A percentile compares a stretch with the other conserved stretches of the same genome.
phyloP scores from a whole-genome alignment of 257 asterid genomes.

The Solanum gracilifrons region DNA sequence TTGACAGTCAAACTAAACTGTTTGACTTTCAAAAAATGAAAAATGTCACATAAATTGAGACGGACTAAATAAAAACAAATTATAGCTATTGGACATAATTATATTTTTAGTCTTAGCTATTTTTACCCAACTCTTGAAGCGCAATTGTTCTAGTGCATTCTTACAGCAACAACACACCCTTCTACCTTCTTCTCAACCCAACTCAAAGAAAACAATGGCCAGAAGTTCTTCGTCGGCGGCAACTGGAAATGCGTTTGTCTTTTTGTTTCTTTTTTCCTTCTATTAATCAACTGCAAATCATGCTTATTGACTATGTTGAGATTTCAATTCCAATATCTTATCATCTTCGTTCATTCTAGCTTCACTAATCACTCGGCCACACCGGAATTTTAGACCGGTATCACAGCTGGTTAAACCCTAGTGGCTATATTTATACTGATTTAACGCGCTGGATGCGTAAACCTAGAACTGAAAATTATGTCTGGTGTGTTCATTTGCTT shows the following conservation, averaged over 20 bases:
- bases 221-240: slow-evolving; percentile 33
- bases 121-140: background rate
- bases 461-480: background rate
- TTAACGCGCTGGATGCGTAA: no score
- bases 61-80: no score
- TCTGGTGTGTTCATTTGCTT: background rate
- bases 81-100: no score
- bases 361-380: background rate
- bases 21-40: no score
- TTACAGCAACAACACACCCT: background rate
- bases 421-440: background rate
- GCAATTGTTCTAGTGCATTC: background rate
- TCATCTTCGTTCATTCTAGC: background rate
- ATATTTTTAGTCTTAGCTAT: background rate
- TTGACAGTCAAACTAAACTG: no score
- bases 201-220: slow-evolving; percentile 8
- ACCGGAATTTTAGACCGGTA: background rate
- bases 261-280: background rate
- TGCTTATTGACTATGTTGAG: background rate
- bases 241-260: slow-evolving; percentile 36
- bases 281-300: background rate
- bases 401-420: background rate
- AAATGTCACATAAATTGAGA: no score
- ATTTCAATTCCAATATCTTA: background rate
- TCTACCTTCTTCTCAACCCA: background rate